Percentiles rank a stretch among this genome's conserved stretches.
Conservation (phyloP, 306 rosid species). For the Sechiopsis laciniata region DNA sequence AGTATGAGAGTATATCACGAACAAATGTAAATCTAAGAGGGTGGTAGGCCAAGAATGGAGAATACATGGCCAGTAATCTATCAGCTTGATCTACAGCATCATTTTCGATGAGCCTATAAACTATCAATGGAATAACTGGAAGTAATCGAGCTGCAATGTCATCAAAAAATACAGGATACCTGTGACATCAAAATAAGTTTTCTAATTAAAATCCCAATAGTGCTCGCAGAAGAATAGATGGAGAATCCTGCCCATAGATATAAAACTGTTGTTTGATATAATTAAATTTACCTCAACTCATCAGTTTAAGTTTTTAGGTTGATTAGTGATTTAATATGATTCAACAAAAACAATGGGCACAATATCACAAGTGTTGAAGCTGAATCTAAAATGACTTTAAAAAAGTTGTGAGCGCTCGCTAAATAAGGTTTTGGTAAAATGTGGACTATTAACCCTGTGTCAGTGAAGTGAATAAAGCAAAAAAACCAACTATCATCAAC, state of each 20-base stretch:
- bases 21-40: constrained; percentile 92
- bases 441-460: neutral
- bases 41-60: constrained; percentile 61
- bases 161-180: constrained; percentile 88
- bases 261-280: neutral
- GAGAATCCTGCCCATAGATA: neutral
- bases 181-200: constrained; percentile 24
- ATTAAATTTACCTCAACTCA: too few relatives aligned
- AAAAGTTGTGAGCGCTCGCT: neutral
- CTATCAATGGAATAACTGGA: constrained; percentile 86
- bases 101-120: constrained; percentile 89
- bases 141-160: constrained; percentile 90
- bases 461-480: neutral
- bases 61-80: constrained; percentile 56
- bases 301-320: too few relatives aligned
- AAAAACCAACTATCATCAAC: neutral
- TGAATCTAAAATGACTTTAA: neutral
- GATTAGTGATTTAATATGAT: too few relatives aligned
- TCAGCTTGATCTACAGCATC: constrained; percentile 84
- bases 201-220: neutral
- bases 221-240: neutral
- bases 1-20: constrained; percentile 95
- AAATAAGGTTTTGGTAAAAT: neutral
- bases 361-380: neutral
- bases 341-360: neutral